Evolutionary conservation across 305 asterid species (phyloP).

Genomic region (Euphrasia arctica): DNA sequence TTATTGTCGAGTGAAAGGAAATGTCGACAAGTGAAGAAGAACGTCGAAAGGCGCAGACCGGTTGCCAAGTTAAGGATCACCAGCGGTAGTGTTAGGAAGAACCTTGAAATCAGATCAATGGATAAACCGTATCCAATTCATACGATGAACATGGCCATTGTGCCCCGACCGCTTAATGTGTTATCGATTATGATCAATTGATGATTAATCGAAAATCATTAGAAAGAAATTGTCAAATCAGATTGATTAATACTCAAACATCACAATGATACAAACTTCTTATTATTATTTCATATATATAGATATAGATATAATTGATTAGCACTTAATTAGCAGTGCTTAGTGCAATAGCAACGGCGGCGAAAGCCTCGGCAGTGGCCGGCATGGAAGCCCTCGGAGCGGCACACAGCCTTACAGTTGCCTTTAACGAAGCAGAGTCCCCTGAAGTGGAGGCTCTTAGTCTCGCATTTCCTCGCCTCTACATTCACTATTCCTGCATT

Average conservation of each 20-base stretch:
- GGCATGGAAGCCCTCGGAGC: slow-evolving; percentile 47
- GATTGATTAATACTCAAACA: no score
- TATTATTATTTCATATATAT: no score
- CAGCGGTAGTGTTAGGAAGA: not conserved
- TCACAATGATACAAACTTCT: not conserved
- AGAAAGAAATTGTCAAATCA: no score
- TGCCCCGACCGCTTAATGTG: no score
- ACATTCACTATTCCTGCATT: slow-evolving; percentile 32
- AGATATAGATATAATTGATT: no score
- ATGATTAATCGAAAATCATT: no score
- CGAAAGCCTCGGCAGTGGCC: slow-evolving; percentile 65
- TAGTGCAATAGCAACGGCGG: slow-evolving; percentile 58
- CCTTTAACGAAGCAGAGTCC: slow-evolving; percentile 39
- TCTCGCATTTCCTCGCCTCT: slow-evolving; percentile 51
- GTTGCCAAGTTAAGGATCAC: slow-evolving; percentile 10
- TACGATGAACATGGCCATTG: no score
- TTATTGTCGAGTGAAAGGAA: slow-evolving; percentile 36
- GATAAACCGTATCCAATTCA: not conserved
- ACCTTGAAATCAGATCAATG: slow-evolving; percentile 17
- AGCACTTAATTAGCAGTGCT: slow-evolving; percentile 26
- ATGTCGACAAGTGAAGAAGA: slow-evolving; percentile 25
- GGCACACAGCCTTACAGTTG: slow-evolving; percentile 50
- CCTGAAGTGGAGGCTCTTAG: slow-evolving; percentile 44
- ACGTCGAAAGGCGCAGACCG: not conserved
- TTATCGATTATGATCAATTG: no score